Base-by-base conservation (phyloP, 2,329 filamentous ascomycete species). In the Ascochyta koolunga region DNA sequence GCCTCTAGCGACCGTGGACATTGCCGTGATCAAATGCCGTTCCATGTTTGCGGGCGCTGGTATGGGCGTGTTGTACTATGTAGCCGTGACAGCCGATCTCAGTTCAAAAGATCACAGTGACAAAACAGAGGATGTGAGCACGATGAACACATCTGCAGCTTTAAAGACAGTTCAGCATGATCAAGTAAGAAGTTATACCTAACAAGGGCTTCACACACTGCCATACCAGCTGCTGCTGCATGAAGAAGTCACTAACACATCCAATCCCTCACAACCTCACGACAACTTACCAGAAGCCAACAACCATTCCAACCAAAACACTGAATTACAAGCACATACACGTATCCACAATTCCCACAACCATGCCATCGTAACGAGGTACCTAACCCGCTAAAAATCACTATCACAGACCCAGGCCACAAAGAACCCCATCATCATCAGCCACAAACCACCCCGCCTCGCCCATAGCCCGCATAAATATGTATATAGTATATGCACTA, bases 1-100 rank as follows among this genome's bases (percentile, higher is more conserved):
- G 51, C 40, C 13, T 41, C 25, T 44, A 49, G 31, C 31, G n/a
- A 54, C 19, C 18, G 5, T 22, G 46, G 41, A 11, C 15, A 32
- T 22, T 45, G 35, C 51, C 45, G 39, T 49, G 27, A 40, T 44
- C 24, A 22, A 44, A 11, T 54, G 51, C 45, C 45, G 51, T 5
- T 19, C 19, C n/a, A 48, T 40, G 35, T 16, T 39, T 47, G 27
- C 45, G 35, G 45, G 39, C 22, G 45, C 13, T 54, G 51, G 37
- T 50, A 41, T 50, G 50, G 41, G 36, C 51, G 45, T 46, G 15
- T 22, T 29, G 19, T 15, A 24, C 15, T 21, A 36, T 41, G 36
- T 50, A 50, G 22, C 51, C 45, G 51, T 32, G 18, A 45, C 24
- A 27, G 35, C 27, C 4, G 40, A 29, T 35, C 24, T 35, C 27